Conservation (phyloP, 495 filamentous ascomycete species). For the Monascus purpureus region DNA sequence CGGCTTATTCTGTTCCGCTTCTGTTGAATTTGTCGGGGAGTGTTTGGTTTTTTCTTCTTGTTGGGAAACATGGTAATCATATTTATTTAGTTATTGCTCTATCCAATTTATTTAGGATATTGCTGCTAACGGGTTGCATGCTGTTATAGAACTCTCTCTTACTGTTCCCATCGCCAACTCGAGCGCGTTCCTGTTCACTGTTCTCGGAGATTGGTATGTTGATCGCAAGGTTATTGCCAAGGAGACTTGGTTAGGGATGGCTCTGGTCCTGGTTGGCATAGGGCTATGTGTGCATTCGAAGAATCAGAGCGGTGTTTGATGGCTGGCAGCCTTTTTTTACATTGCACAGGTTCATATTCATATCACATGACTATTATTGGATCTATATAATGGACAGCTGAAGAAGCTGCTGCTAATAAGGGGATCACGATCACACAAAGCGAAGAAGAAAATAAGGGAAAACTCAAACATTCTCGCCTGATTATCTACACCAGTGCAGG, state of each 20-base stretch:
- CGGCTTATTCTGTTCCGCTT: slow-evolving; percentile 72
- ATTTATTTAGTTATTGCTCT: no score
- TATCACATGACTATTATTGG: no score
- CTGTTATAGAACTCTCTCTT: slow-evolving; percentile 75
- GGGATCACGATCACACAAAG: no score
- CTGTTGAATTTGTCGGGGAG: slow-evolving; percentile 86
- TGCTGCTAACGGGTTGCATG: not conserved
- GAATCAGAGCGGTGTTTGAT: slow-evolving; percentile 15
- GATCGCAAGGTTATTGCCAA: slow-evolving; percentile 76
- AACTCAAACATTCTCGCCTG: no score
- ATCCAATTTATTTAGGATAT: not conserved
- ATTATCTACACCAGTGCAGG: no score
- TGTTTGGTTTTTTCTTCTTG: slow-evolving; percentile 92
- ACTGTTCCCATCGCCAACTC: slow-evolving; percentile 94
- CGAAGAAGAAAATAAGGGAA: no score
- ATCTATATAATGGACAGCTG: no score
- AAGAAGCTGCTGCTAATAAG: no score
- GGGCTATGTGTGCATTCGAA: slow-evolving; percentile 67
- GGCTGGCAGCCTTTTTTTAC: no score
- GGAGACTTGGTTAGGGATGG: slow-evolving; percentile 86
- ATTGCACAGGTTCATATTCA: no score
- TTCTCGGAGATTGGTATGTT: slow-evolving; percentile 88
- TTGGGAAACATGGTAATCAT: slow-evolving; percentile 83
- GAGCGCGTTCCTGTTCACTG: slow-evolving; percentile 87
- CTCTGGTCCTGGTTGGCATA: slow-evolving; percentile 67